phyloP scores from a whole-genome alignment of 345 rosid species.

The Rhodomyrtus tomentosa region DNA sequence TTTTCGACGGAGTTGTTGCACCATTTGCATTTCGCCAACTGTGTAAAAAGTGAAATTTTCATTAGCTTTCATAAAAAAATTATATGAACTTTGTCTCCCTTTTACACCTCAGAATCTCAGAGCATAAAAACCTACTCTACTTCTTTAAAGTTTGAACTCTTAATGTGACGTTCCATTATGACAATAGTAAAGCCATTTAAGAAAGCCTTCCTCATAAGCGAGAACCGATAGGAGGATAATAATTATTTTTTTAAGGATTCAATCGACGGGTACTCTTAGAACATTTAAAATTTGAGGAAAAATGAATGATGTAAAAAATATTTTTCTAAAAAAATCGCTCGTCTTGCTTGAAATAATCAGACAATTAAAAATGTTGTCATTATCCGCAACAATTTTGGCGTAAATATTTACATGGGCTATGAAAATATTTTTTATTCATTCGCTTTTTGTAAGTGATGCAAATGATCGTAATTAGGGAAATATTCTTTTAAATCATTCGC shows the following conservation, averaged over 20 bases:
- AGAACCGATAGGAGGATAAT: background rate
- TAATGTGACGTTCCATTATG: background rate
- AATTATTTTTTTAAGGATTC: background rate
- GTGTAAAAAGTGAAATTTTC: background rate
- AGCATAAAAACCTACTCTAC: background rate
- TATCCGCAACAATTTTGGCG: no score
- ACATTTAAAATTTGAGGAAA: background rate
- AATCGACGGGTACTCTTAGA: background rate
- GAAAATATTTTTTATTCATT: no score
- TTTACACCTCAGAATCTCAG: background rate
- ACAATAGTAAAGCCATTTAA: background rate
- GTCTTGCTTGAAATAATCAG: no score
- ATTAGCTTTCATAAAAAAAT: background rate
- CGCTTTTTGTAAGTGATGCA: no score
- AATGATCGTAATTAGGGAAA: no score
- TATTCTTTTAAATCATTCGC: no score
- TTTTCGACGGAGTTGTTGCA: background rate
- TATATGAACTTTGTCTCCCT: rapidly evolving
- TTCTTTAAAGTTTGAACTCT: background rate
- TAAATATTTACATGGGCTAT: no score
- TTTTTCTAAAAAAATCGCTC: no score
- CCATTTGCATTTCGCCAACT: no score
- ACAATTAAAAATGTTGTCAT: no score
- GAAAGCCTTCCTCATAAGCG: background rate
- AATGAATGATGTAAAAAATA: no score